Conservation (phyloP, 2,329 filamentous ascomycete genomes). For the Alternaria triticimaculans region DNA sequence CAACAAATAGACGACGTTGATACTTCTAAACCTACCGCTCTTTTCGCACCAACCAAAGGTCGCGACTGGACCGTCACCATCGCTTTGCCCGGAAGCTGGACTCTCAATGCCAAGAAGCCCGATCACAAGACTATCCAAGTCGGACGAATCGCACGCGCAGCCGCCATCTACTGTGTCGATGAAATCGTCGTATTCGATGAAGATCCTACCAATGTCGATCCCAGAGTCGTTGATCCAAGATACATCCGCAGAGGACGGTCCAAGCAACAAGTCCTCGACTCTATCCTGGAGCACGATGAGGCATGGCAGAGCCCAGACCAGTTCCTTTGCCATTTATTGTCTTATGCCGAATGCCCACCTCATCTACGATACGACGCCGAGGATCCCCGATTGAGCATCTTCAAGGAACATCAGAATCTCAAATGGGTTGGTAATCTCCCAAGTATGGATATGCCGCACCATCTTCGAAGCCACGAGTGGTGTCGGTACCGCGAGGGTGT, state of each 20-base stretch:
- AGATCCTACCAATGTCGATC: slow-evolving; percentile 50
- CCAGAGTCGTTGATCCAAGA: slow-evolving; percentile 27
- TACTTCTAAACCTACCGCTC: slow-evolving; percentile 71
- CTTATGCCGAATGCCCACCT: slow-evolving; percentile 83
- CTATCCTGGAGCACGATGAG: slow-evolving; percentile 51
- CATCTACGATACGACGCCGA: slow-evolving; percentile 62
- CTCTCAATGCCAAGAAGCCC: slow-evolving; percentile 68
- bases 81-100: slow-evolving; percentile 77
- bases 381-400: slow-evolving; percentile 67
- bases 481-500: slow-evolving; percentile 81
- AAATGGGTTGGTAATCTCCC: slow-evolving; percentile 75
- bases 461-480: slow-evolving; percentile 78
- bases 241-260: slow-evolving; percentile 34
- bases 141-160: slow-evolving; percentile 78
- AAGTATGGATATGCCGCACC: slow-evolving; percentile 84
- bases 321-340: slow-evolving; percentile 79
- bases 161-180: slow-evolving; percentile 83
- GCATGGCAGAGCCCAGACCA: slow-evolving; percentile 76
- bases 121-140: slow-evolving; percentile 77
- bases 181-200: slow-evolving; percentile 86
- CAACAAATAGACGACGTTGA: slow-evolving; percentile 43
- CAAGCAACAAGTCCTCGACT: slow-evolving; percentile 52
- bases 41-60: slow-evolving; percentile 70
- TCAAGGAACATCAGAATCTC: slow-evolving; percentile 80
- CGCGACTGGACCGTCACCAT: slow-evolving; percentile 78